phyloP scores from a whole-genome alignment of 2,329 filamentous ascomycete genomes.

The Teratosphaeria destructans region DNA sequence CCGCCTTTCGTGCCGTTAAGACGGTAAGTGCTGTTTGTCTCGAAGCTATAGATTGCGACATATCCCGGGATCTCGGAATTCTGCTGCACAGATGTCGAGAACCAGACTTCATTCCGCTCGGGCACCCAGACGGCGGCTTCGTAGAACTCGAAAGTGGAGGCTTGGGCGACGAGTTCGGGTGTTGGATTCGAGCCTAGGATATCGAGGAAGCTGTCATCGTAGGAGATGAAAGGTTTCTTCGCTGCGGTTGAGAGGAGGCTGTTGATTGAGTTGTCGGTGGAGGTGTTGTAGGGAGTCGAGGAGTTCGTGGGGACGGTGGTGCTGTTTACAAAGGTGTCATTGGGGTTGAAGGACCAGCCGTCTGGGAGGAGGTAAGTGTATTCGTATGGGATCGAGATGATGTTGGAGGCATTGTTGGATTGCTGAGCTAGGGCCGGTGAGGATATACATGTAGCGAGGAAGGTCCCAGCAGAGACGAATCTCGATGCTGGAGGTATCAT shows the following conservation, averaged over 20 bases:
- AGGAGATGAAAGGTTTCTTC: slow-evolving; percentile 6
- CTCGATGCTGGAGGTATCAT: background rate
- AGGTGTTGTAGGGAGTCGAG: background rate
- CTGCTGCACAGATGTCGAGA: slow-evolving; percentile 2
- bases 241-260: slow-evolving; percentile 2
- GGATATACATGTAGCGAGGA: background rate
- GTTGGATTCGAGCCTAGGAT: slow-evolving; percentile 4
- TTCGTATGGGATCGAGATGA: slow-evolving; percentile 6
- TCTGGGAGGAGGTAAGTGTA: slow-evolving; percentile 8
- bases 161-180: slow-evolving; percentile 4
- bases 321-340: slow-evolving; percentile 5
- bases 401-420: background rate
- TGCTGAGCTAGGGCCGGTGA: background rate
- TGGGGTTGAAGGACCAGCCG: slow-evolving; percentile 4
- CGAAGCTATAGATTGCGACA: background rate
- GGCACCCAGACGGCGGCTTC: slow-evolving; percentile 9
- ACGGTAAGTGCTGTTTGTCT: background rate
- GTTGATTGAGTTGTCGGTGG: slow-evolving; percentile 3
- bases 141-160: slow-evolving; percentile 3
- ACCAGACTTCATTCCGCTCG: slow-evolving; percentile 10
- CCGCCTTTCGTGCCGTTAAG: background rate
- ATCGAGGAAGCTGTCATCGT: slow-evolving; percentile 7
- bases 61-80: background rate
- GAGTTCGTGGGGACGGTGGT: background rate
- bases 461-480: background rate